A percentile compares a stretch with the other conserved stretches of the same genome.
These are phyloP conservation scores for Penicillium diatomitis DNA, from an alignment of 495 filamentous ascomycete genomes.

Conservation along the genomic window DNA sequence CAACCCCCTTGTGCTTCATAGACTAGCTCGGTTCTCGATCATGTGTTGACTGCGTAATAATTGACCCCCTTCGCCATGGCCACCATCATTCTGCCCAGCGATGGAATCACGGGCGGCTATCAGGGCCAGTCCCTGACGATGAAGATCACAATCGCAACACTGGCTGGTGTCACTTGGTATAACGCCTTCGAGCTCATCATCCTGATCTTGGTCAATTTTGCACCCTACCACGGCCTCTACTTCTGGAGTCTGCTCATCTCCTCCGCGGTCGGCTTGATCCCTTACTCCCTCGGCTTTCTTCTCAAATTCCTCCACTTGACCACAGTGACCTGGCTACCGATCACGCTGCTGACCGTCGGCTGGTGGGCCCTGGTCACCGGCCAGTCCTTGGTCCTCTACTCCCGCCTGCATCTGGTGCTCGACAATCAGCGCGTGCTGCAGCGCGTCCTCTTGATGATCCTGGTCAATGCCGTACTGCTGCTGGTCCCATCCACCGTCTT, in stretches of 20 bases:
- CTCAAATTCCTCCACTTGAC: slow-evolving; percentile 50
- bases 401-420: slow-evolving; percentile 54
- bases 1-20: too few species aligned
- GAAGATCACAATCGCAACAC: slow-evolving; percentile 44
- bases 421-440: slow-evolving; percentile 40
- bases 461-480: slow-evolving; percentile 43
- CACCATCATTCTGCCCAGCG: slow-evolving; percentile 21
- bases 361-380: slow-evolving; percentile 60
- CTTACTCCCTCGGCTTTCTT: slow-evolving; percentile 51
- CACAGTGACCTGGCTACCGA: slow-evolving; percentile 26
- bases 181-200: slow-evolving; percentile 47
- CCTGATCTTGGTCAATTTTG: slow-evolving; percentile 48
- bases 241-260: slow-evolving; percentile 48
- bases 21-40: too few species aligned
- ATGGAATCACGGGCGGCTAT: slow-evolving; percentile 38
- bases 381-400: slow-evolving; percentile 59
- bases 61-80: slow-evolving; percentile 8
- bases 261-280: slow-evolving; percentile 45
- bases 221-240: slow-evolving; percentile 44
- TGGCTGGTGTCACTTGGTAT: slow-evolving; percentile 45
- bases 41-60: too few species aligned
- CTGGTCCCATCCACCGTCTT: slow-evolving; percentile 50
- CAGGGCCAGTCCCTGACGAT: slow-evolving; percentile 25
- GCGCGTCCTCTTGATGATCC: slow-evolving; percentile 48
- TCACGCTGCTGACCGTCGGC: slow-evolving; percentile 43